phyloP scores from a whole-genome alignment of 108 stramenopile genomes.

The Fistulifera pelliculosa region DNA sequence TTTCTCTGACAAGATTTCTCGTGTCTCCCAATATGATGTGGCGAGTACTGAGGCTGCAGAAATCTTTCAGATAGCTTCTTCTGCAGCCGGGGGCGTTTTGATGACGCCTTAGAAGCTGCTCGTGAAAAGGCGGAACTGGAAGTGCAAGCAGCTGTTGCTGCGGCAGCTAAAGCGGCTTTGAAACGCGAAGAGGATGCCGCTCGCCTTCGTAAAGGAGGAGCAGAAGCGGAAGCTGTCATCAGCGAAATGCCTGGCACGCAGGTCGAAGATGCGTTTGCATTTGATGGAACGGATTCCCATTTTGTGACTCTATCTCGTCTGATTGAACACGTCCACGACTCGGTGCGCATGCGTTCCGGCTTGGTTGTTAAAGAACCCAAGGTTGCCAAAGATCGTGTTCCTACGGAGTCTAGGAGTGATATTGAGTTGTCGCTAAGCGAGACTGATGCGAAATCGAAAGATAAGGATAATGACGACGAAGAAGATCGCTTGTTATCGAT shows the following conservation, averaged over 20 bases:
- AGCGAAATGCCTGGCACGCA: conserved; percentile 24
- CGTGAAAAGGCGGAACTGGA: conserved; percentile 62
- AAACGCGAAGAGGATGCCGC: conserved; percentile 33
- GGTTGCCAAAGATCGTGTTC: not conserved
- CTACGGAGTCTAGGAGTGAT: not conserved
- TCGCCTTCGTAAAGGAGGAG: conserved; percentile 32
- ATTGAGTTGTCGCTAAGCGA: not conserved
- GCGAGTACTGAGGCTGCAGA: conserved; percentile 40
- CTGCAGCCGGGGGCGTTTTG: conserved; percentile 51
- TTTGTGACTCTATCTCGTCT: conserved; percentile 27
- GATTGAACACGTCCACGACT: not conserved
- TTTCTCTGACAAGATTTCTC: conserved; percentile 40
- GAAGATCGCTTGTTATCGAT: conserved; percentile 12
- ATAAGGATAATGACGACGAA: not conserved
- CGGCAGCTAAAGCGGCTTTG: conserved; percentile 49
- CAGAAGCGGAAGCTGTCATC: conserved; percentile 25
- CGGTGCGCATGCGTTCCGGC: not conserved
- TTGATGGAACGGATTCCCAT: conserved; percentile 30
- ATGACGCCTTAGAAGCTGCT: conserved; percentile 56
- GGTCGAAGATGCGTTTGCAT: conserved; percentile 26
- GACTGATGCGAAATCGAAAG: not conserved
- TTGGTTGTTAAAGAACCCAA: not conserved
- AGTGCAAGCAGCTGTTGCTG: conserved; percentile 70
- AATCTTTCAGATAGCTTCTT: conserved; percentile 37
- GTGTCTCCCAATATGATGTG: conserved; percentile 32